Conservation (phyloP, 2,329 filamentous ascomycete genomes). For the Huntiella savannae region DNA sequence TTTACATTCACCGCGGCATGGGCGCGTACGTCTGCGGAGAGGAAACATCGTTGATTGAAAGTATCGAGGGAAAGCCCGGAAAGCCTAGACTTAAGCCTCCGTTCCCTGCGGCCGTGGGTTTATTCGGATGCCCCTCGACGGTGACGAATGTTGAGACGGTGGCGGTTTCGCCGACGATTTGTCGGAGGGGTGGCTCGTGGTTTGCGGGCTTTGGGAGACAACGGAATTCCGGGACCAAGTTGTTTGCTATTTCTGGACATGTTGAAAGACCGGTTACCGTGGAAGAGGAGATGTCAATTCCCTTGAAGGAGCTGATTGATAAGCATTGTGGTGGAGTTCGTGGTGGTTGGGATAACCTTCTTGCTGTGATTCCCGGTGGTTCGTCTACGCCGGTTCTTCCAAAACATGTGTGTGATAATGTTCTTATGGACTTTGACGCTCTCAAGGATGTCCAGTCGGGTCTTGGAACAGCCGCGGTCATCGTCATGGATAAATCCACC, state of each 20-base stretch:
- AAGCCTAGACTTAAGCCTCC: slow-evolving; percentile 98
- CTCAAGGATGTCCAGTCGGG: slow-evolving; percentile 96
- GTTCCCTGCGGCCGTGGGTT: slow-evolving; percentile 89
- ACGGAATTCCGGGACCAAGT: slow-evolving; percentile 91
- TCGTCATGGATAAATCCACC: slow-evolving; percentile 97
- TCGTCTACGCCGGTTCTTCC: slow-evolving; percentile 93
- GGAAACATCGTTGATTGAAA: slow-evolving; percentile 95
- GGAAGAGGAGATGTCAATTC: slow-evolving; percentile 98
- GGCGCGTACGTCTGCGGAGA: slow-evolving; percentile 97
- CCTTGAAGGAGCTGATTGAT: slow-evolving; percentile 87
- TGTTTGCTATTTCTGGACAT: slow-evolving; percentile 95
- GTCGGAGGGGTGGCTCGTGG: slow-evolving; percentile 79
- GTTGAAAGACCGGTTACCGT: slow-evolving; percentile 98
- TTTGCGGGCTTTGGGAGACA: slow-evolving; percentile 89
- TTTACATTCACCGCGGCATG: slow-evolving; percentile 89
- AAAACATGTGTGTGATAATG: slow-evolving; percentile 75
- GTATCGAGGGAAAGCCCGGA: slow-evolving; percentile 92
- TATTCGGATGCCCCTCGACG: slow-evolving; percentile 94
- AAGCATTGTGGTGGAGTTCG: slow-evolving; percentile 94
- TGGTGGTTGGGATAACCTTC: slow-evolving; percentile 94
- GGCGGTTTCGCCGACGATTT: slow-evolving; percentile 88
- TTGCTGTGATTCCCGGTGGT: slow-evolving; percentile 86
- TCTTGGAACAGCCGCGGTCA: slow-evolving; percentile 90
- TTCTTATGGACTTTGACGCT: slow-evolving; percentile 97
- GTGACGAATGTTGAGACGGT: slow-evolving; percentile 97